Conservation (phyloP, 179 eudicot genomes). For the Amaranthus tricolor region DNA sequence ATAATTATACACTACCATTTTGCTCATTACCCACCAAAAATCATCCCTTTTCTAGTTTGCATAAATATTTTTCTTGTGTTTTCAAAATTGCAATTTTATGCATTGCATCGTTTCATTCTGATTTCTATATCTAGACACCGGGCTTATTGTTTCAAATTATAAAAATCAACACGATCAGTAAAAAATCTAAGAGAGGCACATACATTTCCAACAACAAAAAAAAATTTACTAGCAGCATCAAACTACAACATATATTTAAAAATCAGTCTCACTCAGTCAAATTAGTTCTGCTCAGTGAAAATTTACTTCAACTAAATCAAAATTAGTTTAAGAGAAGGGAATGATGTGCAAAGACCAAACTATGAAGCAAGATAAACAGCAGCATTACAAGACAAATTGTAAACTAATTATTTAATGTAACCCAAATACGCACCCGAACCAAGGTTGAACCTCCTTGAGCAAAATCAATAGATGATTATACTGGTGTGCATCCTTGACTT, state of each 20-base stretch:
- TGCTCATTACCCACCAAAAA: neutral
- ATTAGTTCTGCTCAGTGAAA: no score
- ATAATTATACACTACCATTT: no score
- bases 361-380: neutral
- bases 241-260: no score
- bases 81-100: neutral
- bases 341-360: neutral
- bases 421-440: constrained; percentile 52
- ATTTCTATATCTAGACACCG: neutral
- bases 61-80: neutral
- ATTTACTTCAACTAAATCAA: no score
- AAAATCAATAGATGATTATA: constrained; percentile 42
- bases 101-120: neutral
- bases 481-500: constrained; percentile 41
- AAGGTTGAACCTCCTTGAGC: constrained; percentile 54
- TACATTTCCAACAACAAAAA: no score
- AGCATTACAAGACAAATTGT: neutral
- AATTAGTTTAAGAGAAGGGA: neutral
- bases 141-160: neutral
- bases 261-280: no score
- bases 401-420: neutral
- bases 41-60: neutral
- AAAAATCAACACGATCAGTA: neutral
- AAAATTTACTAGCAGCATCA: no score
- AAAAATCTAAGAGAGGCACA: no score